Conservation (phyloP, 805 yeast species). For the Lachancea mirantina region DNA sequence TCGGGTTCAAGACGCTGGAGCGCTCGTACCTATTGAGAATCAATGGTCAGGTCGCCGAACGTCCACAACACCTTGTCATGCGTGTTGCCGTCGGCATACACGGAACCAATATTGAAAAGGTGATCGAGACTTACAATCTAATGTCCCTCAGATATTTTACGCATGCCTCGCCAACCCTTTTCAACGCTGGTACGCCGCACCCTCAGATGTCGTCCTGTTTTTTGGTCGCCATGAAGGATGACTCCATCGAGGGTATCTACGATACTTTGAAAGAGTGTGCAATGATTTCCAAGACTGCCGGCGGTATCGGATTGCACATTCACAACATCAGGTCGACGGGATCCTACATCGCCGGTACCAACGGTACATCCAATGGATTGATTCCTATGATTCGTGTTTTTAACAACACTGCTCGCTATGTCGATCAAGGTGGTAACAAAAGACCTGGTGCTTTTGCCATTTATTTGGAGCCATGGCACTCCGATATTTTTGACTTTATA, state of each 20-base stretch:
- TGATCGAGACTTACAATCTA: constrained; percentile 72
- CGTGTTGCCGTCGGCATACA: constrained; percentile 92
- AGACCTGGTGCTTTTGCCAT: constrained; percentile 96
- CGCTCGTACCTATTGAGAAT: constrained; percentile 72
- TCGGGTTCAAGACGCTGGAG: constrained; percentile 88
- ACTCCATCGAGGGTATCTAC: constrained; percentile 92
- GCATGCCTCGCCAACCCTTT: constrained; percentile 93
- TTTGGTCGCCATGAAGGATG: constrained; percentile 84
- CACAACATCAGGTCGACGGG: constrained; percentile 85
- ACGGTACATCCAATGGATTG: constrained; percentile 86
- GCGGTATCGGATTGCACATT: constrained; percentile 89
- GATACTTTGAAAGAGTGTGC: constrained; percentile 86
- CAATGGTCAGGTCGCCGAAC: constrained; percentile 66
- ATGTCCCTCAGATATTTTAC: constrained; percentile 86
- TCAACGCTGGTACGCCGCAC: constrained; percentile 84
- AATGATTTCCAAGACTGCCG: constrained; percentile 86
- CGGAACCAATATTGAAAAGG: constrained; percentile 55
- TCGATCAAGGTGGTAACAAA: constrained; percentile 97
- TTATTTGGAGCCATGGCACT: constrained; percentile 96
- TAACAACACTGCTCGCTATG: constrained; percentile 93
- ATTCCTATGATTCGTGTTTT: constrained; percentile 95
- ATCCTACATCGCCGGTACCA: constrained; percentile 82
- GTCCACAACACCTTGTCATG: constrained; percentile 86
- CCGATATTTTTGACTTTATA: constrained; percentile 79
- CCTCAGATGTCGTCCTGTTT: constrained; percentile 90